Base-by-base conservation (phyloP, 2,329 filamentous ascomycete genomes). In the Pezicula neosporulosa region DNA sequence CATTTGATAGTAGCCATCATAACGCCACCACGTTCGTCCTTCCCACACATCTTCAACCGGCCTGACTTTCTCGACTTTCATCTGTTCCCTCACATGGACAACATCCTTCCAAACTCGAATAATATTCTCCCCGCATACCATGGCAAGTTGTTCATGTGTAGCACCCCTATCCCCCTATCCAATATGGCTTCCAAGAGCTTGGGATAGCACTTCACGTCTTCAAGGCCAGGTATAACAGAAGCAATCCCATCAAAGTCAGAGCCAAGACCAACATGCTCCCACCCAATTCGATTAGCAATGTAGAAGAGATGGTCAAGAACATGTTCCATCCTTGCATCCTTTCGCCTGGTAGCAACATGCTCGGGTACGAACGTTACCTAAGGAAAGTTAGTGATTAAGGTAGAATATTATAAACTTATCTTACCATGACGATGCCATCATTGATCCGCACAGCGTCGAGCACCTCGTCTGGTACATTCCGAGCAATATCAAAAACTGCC, bases 381-480 rank as follows among this genome's bases (percentile, higher is more conserved):
- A 21, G 5, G 3, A 3, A 21, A 21, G 21, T 21, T 5, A 21
- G 21, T 21, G 5, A 21, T 21, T 21, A 21, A 21, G 21, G 21
- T 5, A 21, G 5, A 21, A 21, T 21, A 21, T 21, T 21, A 21
- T 21, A 21, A 21, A 21, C 5, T 3, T 21, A 3, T 3, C 21
- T 21, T 21, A 58, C 47, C 82, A 86, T 86, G 15, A 87, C 79
- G 3, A 87, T 58, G 1, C 79, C 79, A 24, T 75, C 73, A 3
- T 76, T 77, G 51, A 74, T 64, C 56, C 80, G 81, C 13, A 87
- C 86, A 13, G 86, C 80, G 2, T 86, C 37, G 8, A 39, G 37
- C 8, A 86, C 74, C 48, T 85, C 81, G 54, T 87, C 83, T 1
- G 81, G 80, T 0, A 86, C 83, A 55, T 87, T 87, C n/a, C 85